phyloP scores from a whole-genome alignment of 805 yeast species.

The Metschnikowia matae region DNA sequence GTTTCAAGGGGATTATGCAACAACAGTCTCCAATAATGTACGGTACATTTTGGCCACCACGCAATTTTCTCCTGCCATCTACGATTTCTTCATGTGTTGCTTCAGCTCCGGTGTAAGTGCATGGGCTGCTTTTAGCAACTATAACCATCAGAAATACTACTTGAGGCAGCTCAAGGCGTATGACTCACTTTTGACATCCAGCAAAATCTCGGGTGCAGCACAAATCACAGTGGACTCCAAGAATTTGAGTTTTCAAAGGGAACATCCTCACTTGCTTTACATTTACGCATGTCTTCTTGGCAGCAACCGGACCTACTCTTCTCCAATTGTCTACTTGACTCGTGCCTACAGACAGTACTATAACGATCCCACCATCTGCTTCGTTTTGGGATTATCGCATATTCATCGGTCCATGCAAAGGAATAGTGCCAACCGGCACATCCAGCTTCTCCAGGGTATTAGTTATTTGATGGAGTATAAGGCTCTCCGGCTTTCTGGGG shows the following conservation, averaged over 20 bases:
- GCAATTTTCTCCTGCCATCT: slow-evolving; percentile 71
- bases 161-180: slow-evolving; percentile 85
- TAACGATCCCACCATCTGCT: slow-evolving; percentile 73
- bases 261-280: slow-evolving; percentile 65
- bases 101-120: slow-evolving; percentile 60
- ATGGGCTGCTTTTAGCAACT: slow-evolving; percentile 60
- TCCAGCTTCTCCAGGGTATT: slow-evolving; percentile 83
- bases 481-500: slow-evolving; percentile 41
- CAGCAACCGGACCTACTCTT: slow-evolving; percentile 75
- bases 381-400: slow-evolving; percentile 74
- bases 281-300: slow-evolving; percentile 79
- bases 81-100: slow-evolving; percentile 63
- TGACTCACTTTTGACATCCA: slow-evolving; percentile 58
- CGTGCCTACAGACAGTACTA: slow-evolving; percentile 65
- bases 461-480: slow-evolving; percentile 72
- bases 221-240: slow-evolving; percentile 56
- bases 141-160: slow-evolving; percentile 86
- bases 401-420: slow-evolving; percentile 91
- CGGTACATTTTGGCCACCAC: slow-evolving; percentile 61
- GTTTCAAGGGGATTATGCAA: slow-evolving; percentile 45
- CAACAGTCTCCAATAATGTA: slow-evolving; percentile 50
- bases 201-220: slow-evolving; percentile 72
- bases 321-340: slow-evolving; percentile 73
- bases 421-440: slow-evolving; percentile 77
- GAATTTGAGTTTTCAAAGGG: slow-evolving; percentile 32